phyloP scores from a whole-genome alignment of 1,139 yeast species.

The Blastobotrys serpentis region DNA sequence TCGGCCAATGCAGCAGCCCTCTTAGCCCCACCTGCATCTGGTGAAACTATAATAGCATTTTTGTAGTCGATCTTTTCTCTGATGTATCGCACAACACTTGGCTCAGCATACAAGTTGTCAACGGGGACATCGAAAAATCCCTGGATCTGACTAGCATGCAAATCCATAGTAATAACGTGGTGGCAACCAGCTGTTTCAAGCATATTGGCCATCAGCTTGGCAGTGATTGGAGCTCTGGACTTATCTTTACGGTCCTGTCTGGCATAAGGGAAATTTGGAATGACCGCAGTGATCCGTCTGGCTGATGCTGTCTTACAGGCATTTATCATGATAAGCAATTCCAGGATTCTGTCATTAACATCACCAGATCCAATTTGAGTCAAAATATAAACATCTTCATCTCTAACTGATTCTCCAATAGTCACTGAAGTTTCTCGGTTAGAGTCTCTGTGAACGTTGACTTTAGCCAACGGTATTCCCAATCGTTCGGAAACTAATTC shows the following conservation, averaged over 20 bases:
- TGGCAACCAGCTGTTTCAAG: constrained; percentile 94
- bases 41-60: constrained; percentile 85
- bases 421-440: constrained; percentile 85
- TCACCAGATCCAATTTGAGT: constrained; percentile 87
- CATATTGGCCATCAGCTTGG: constrained; percentile 93
- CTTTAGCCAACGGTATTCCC: constrained; percentile 43
- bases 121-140: constrained; percentile 97
- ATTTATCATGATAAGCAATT: constrained; percentile 83
- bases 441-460: constrained; percentile 49
- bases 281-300: constrained; percentile 88
- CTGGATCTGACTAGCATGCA: constrained; percentile 96
- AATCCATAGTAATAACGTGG: constrained; percentile 96
- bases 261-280: constrained; percentile 96
- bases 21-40: constrained; percentile 99
- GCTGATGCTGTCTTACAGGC: constrained; percentile 97
- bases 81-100: constrained; percentile 85
- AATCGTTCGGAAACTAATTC: constrained; percentile 69
- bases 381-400: constrained; percentile 87
- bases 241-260: constrained; percentile 97
- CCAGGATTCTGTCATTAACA: constrained; percentile 86
- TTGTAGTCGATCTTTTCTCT: constrained; percentile 64
- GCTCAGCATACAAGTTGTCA: constrained; percentile 94
- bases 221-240: constrained; percentile 95
- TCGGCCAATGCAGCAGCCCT: constrained; percentile 97
- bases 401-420: constrained; percentile 93